A percentile compares a stretch with the other conserved stretches of the same genome.
phyloP scores from a whole-genome alignment of 2,329 filamentous ascomycete genomes.

The Chaetomium sp. region DNA sequence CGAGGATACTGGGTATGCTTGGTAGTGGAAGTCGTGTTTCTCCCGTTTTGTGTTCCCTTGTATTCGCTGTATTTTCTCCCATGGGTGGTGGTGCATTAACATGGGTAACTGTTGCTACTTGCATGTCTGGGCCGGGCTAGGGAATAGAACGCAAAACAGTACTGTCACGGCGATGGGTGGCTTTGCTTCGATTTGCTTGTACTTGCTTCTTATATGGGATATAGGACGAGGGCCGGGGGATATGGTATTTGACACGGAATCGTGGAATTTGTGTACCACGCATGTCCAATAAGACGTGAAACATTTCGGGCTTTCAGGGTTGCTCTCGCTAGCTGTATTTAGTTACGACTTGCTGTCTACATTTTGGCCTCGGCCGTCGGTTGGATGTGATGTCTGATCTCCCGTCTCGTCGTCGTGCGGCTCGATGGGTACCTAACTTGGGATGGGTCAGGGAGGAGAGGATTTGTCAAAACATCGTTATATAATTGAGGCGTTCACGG shows the following conservation, averaged over 20 bases:
- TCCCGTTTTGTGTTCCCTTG: not conserved
- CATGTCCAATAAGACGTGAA: not conserved
- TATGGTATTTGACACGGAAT: not conserved
- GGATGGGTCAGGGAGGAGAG: not conserved
- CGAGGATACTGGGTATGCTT: slow-evolving; percentile 32
- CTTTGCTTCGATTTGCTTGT: not conserved
- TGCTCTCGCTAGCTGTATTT: not conserved
- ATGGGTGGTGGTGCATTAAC: not conserved
- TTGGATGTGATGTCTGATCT: not conserved
- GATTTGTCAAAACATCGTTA: not conserved
- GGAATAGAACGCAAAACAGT: not conserved
- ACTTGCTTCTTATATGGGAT: not conserved
- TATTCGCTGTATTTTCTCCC: not conserved
- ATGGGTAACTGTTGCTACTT: not conserved
- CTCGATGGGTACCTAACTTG: not conserved
- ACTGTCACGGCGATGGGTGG: not conserved
- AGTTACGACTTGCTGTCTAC: not conserved
- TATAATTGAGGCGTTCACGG: not conserved
- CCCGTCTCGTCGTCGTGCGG: not conserved
- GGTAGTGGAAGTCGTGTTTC: not conserved
- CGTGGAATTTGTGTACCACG: not conserved
- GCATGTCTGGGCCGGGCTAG: not conserved
- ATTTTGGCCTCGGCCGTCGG: not conserved
- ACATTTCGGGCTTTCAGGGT: not conserved
- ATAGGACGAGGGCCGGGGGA: not conserved